These are phyloP conservation scores for Histomonas meleagridis DNA, from an alignment of 208 protist genomes.

Conservation along the genomic window DNA sequence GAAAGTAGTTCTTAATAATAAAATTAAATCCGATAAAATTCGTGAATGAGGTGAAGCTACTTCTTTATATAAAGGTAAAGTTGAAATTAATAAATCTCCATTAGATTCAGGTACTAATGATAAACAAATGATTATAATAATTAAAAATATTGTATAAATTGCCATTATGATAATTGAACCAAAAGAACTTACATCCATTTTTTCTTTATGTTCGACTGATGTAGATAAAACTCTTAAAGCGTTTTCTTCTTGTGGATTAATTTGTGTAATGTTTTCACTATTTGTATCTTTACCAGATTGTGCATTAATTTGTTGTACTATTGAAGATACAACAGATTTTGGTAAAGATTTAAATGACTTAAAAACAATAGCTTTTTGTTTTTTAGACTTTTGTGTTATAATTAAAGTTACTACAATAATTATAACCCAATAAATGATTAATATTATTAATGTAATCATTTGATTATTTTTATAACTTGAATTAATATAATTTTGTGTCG, in stretches of 20 bases:
- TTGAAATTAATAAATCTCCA: no score
- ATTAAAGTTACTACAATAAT: background rate
- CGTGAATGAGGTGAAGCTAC: no score
- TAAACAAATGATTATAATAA: no score
- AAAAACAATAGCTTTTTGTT: background rate
- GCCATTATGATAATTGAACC: no score
- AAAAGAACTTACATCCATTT: no score
- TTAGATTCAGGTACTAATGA: no score
- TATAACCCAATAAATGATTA: background rate
- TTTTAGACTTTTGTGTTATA: background rate
- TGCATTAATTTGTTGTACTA: background rate
- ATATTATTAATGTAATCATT: no score
- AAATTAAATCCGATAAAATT: no score
- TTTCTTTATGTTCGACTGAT: no score
- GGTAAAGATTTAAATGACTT: background rate
- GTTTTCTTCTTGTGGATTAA: slow-evolving; percentile 14
- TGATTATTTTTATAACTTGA: background rate
- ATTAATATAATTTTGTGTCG: background rate
- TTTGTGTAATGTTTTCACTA: background rate
- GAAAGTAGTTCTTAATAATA: no score
- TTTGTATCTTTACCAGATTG: background rate
- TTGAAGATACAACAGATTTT: background rate
- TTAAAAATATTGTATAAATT: no score
- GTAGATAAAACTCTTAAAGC: background rate
- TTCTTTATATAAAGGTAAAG: no score